These are phyloP conservation scores for Scedosporium minutisporum DNA, from an alignment of 2,329 filamentous ascomycete species.

Conservation along the genomic window DNA sequence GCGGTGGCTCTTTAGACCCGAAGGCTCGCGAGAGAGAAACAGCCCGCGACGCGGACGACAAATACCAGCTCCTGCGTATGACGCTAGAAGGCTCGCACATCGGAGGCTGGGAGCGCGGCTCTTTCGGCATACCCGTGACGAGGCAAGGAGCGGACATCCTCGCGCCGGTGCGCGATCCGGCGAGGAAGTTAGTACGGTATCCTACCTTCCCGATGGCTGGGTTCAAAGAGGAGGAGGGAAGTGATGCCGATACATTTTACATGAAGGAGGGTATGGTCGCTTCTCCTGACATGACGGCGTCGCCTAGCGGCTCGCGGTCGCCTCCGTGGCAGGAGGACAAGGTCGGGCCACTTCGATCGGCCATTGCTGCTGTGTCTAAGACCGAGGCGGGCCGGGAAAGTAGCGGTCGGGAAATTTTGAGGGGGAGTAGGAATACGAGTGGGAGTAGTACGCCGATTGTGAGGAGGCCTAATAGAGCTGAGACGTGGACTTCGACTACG, in stretches of 20 bases:
- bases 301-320: neutral
- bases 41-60: neutral
- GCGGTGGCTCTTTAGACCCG: neutral
- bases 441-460: neutral
- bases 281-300: neutral
- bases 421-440: neutral
- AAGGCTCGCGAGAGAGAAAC: neutral
- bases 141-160: neutral
- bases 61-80: conserved; percentile 1
- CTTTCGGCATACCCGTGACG: neutral
- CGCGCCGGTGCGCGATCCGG: neutral
- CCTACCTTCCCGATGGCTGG: neutral
- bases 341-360: too few relatives aligned
- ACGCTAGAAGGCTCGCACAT: neutral
- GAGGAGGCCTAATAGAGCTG: neutral
- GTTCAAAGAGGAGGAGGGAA: neutral
- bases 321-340: neutral
- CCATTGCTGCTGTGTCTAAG: too few relatives aligned
- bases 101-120: neutral
- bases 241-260: neutral
- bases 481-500: neutral
- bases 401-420: neutral
- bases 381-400: neutral
- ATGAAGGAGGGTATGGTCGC: neutral
- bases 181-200: neutral